Evolutionary conservation across 768 basidiomycete genomes (phyloP).

Genomic region (Suillus brevipes): DNA sequence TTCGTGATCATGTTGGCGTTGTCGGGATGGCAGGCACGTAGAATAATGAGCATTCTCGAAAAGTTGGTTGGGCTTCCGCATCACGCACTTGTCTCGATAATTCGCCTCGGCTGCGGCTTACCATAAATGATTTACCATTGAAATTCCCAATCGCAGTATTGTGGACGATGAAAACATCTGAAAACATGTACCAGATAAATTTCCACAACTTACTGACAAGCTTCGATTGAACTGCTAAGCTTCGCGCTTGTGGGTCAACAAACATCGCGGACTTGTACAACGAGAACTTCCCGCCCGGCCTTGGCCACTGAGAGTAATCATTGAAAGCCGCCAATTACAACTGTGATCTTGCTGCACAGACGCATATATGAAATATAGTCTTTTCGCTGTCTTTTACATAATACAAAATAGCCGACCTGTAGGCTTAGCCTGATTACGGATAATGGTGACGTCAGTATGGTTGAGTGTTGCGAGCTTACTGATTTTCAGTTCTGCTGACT

Average conservation of each 20-base stretch:
- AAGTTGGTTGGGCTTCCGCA: constrained; percentile 6
- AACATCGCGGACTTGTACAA: not conserved
- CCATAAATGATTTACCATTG: not conserved
- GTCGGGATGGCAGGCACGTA: constrained; percentile 86
- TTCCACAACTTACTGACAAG: no score
- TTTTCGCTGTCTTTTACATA: no score
- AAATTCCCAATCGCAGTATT: not conserved
- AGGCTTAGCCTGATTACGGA: no score
- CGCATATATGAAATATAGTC: no score
- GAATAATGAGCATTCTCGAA: constrained; percentile 11
- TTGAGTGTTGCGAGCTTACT: not conserved
- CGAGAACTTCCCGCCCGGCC: not conserved
- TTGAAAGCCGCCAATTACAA: not conserved
- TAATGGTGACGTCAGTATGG: no score
- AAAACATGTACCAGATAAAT: not conserved
- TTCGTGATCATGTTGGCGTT: constrained; percentile 85
- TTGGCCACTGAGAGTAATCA: not conserved
- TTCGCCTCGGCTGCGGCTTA: not conserved
- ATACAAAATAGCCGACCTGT: no score
- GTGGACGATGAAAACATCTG: not conserved
- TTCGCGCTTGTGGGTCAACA: not conserved
- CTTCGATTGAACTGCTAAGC: no score
- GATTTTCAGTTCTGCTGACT: not conserved
- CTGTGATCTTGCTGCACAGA: no score
- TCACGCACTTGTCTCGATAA: not conserved